Percentiles rank a stretch among this genome's conserved stretches.
phyloP scores from a whole-genome alignment of 441 rosid genomes.

The Gossypium gossypioides region DNA sequence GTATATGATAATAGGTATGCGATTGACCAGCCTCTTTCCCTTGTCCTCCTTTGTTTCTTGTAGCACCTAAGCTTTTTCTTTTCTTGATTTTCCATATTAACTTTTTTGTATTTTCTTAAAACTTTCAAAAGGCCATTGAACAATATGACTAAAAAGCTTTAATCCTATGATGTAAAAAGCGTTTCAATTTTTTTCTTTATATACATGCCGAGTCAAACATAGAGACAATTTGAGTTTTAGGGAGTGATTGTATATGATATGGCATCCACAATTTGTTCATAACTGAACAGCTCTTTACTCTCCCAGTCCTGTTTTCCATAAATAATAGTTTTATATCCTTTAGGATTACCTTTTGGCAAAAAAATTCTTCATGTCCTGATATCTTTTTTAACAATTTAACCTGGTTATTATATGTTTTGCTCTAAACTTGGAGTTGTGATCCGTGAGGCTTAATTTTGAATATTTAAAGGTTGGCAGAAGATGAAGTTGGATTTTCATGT shows the following conservation, averaged over 20 bases:
- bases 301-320: neutral
- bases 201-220: neutral
- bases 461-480: constrained; percentile 1
- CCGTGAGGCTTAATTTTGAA: neutral
- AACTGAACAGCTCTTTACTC: neutral
- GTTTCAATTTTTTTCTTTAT: neutral
- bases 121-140: neutral
- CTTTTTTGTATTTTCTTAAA: neutral
- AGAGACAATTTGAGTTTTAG: neutral
- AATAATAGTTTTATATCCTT: neutral
- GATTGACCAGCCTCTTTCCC: neutral
- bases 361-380: neutral
- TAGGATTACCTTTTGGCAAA: neutral
- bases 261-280: neutral
- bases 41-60: neutral
- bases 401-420: constrained; percentile 1
- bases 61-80: neutral
- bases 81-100: neutral
- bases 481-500: neutral
- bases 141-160: neutral
- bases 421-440: neutral
- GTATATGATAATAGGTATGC: neutral
- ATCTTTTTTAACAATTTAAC: neutral
- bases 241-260: neutral
- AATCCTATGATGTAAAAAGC: constrained; percentile 6